Base-by-base conservation (phyloP, 169 alveolate species). In the Babesia bovis region DNA sequence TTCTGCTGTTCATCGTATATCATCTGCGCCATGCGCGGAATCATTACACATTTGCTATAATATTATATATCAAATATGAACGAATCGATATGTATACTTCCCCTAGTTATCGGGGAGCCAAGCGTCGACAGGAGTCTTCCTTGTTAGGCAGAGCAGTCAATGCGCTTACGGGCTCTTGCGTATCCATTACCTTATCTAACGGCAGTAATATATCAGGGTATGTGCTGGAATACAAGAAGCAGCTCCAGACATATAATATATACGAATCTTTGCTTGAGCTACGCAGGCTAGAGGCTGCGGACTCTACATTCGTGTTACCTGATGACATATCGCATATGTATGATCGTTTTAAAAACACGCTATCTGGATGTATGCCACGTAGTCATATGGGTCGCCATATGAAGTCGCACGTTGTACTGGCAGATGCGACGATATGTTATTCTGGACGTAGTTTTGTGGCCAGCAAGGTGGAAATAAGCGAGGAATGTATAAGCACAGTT, bases 401-500 rank as follows among this genome's bases (percentile, higher is more conserved):
- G 4, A 47, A 23, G 4, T 75, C 85, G 25, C 65, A 56, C 15
- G 10, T 75, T 5, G 45, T 66, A 44, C 38, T 75, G 47, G 23
- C 26, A 25, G 77, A 66, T 36, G 50, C 73, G 6, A 44, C 44
- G 3, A 42, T 75, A 32, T 40, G 32, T 17, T 35, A 5, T 52
- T 38, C 41, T 47, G 45, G 70, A 9, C 40, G 56, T 19, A 13
- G 25, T 17, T 33, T 52, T 32, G 3, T 41, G 36, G 26, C 41
- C 10, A 28, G 32, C 47, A 52, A 19, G 59, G 77, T 66, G 0
- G 59, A 47, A 44, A 4, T 75, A 9, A 19, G 23, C 44, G 85
- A 75, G 59, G 5, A 71, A n/a, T 55, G 72, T 57, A 45, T 75
- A 53, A 58, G 61, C n/a, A 65, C 77, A 47, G 35, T 55, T 19